phyloP scores from a whole-genome alignment of 2,329 filamentous ascomycete species.

The Nemania diffusa region DNA sequence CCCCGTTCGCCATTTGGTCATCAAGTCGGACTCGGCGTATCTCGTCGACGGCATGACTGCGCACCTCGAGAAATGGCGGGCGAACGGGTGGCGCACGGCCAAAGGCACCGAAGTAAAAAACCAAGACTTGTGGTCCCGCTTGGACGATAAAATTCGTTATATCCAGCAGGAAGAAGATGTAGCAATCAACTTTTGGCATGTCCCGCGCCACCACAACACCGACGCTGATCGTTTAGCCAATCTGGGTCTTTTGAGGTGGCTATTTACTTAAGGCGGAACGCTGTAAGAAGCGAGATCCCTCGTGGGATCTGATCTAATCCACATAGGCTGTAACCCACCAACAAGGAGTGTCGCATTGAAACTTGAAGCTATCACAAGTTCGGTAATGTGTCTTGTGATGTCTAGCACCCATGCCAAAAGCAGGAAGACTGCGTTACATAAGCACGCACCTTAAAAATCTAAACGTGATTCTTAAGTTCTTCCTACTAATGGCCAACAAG shows the following conservation, averaged over 20 bases:
- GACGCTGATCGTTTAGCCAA: conserved; percentile 31
- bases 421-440: background rate
- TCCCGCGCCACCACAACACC: conserved; percentile 25
- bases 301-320: background rate
- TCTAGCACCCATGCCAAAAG: background rate
- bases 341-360: background rate
- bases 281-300: background rate
- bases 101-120: conserved; percentile 28
- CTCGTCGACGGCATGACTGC: conserved; percentile 32
- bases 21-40: conserved; percentile 37
- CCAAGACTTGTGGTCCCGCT: conserved; percentile 22
- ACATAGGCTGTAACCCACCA: background rate
- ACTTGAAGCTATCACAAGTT: background rate
- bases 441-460: too few relatives aligned
- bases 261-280: background rate
- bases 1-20: conserved; percentile 20
- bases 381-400: background rate
- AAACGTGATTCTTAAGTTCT: too few relatives aligned
- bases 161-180: conserved; percentile 1
- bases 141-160: too few relatives aligned
- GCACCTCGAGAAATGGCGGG: conserved; percentile 27
- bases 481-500: too few relatives aligned
- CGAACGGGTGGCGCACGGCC: conserved; percentile 31
- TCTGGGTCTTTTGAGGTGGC: background rate
- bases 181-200: conserved; percentile 32